A percentile compares a stretch with the other conserved stretches of the same genome.
These are phyloP conservation scores for Halenospora varia DNA, from an alignment of 495 filamentous ascomycete species.

Conservation along the genomic window DNA sequence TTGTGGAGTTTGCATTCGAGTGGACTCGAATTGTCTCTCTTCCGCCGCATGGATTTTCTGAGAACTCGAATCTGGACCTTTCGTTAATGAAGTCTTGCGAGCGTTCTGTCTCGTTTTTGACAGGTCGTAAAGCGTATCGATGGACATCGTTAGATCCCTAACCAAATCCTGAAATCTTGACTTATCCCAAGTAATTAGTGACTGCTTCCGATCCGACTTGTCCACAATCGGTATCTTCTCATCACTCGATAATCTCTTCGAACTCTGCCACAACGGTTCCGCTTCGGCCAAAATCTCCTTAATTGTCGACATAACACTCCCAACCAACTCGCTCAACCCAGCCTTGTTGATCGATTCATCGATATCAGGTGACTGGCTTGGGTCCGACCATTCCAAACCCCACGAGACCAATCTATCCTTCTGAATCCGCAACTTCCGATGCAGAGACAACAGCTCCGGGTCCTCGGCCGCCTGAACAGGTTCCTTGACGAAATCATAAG, in stretches of 20 bases:
- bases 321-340: slow-evolving; percentile 80
- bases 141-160: slow-evolving; percentile 74
- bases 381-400: slow-evolving; percentile 84
- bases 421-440: slow-evolving; percentile 59
- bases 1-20: slow-evolving; percentile 50
- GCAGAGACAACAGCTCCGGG: slow-evolving; percentile 50
- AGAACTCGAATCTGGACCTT: slow-evolving; percentile 8
- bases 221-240: slow-evolving; percentile 36
- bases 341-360: slow-evolving; percentile 81
- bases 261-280: slow-evolving; percentile 63
- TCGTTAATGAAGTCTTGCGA: slow-evolving; percentile 6
- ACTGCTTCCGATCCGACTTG: slow-evolving; percentile 17
- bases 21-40: slow-evolving; percentile 47
- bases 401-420: slow-evolving; percentile 78
- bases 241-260: slow-evolving; percentile 27
- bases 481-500: slow-evolving; percentile 76
- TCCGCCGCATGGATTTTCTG: slow-evolving; percentile 28
- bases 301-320: slow-evolving; percentile 85
- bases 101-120: slow-evolving; percentile 59
- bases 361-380: slow-evolving; percentile 64
- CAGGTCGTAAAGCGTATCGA: slow-evolving; percentile 86
- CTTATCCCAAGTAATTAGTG: slow-evolving; percentile 51
- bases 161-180: slow-evolving; percentile 64
- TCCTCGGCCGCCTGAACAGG: slow-evolving; percentile 56
- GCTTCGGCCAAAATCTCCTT: slow-evolving; percentile 83